Conservation (phyloP, 2,329 filamentous ascomycete species). For the Penicillium rolfsii region DNA sequence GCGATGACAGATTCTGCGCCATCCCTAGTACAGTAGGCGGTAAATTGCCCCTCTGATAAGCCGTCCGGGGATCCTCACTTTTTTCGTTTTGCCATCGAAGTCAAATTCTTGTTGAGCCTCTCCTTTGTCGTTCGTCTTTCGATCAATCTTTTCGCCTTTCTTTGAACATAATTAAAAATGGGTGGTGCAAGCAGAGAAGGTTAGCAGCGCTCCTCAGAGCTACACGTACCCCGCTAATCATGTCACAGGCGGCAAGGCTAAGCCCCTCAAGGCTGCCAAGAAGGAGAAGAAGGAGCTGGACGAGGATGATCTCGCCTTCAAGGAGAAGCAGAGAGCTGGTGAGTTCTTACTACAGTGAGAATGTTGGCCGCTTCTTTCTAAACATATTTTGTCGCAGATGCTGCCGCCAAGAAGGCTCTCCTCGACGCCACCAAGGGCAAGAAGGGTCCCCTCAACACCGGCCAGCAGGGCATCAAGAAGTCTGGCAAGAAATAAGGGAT, state of each 20-base stretch:
- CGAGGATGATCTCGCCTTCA: conserved; percentile 82
- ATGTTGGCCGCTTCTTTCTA: conserved; percentile 13
- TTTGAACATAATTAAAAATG: conserved; percentile 49
- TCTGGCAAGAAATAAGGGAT: conserved; percentile 84
- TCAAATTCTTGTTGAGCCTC: conserved; percentile 6
- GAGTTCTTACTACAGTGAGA: conserved; percentile 40
- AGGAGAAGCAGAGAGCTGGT: conserved; percentile 84
- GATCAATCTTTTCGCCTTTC: conserved; percentile 5
- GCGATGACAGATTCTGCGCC: conserved; percentile 22
- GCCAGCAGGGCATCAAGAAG: conserved; percentile 93
- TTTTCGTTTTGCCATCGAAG: conserved; percentile 19
- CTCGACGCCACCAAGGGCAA: conserved; percentile 82
- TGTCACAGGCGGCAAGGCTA: conserved; percentile 72
- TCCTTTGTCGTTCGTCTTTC: conserved; percentile 10
- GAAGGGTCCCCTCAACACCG: conserved; percentile 78
- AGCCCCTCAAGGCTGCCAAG: conserved; percentile 87
- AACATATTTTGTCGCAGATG: conserved; percentile 56
- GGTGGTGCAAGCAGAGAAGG: conserved; percentile 70
- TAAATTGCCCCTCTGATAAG: conserved; percentile 34
- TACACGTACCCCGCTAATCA: conserved; percentile 25
- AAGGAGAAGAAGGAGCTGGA: conserved; percentile 81
- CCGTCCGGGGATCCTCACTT: conserved; percentile 14
- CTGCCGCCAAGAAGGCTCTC: conserved; percentile 83
- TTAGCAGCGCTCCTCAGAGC: conserved; percentile 36
- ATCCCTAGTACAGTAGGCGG: conserved; percentile 32